phyloP scores from a whole-genome alignment of 306 rosid species.

The Boehmeria nivea region DNA sequence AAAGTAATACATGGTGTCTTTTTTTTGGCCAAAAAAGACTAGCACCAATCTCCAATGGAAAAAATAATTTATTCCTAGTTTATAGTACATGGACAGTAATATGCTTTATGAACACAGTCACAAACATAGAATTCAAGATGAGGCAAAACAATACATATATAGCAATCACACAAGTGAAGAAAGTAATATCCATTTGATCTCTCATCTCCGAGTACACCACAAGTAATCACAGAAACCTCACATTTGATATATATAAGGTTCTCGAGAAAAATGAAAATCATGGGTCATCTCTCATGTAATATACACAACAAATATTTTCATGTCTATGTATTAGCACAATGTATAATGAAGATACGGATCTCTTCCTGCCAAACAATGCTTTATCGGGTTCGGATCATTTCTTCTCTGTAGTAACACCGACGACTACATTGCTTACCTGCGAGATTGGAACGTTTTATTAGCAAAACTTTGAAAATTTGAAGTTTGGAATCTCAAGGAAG shows the following conservation, averaged over 20 bases:
- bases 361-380: conserved; percentile 5
- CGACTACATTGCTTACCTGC: conserved; percentile 97
- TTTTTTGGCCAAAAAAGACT: too few species aligned
- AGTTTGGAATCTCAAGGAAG: neutral
- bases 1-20: too few species aligned
- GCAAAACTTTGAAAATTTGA: neutral
- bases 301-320: conserved; percentile 31
- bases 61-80: neutral
- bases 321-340: conserved; percentile 3
- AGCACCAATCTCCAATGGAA: too few species aligned
- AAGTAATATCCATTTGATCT: conserved; percentile 1
- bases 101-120: neutral
- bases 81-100: neutral
- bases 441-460: conserved; percentile 21
- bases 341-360: conserved; percentile 7
- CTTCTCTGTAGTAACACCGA: conserved; percentile 87
- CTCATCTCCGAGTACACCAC: conserved; percentile 2
- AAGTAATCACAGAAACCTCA: conserved; percentile 13
- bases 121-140: neutral
- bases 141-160: neutral
- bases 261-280: conserved; percentile 14
- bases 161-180: conserved; percentile 11
- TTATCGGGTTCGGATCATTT: conserved; percentile 29
- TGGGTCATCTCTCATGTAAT: conserved; percentile 15
- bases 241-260: conserved; percentile 13